Percentiles rank a stretch among this genome's conserved stretches.
Evolutionary conservation across 2,329 filamentous ascomycete genomes (phyloP).

Genomic region (Venturia nashicola): DNA sequence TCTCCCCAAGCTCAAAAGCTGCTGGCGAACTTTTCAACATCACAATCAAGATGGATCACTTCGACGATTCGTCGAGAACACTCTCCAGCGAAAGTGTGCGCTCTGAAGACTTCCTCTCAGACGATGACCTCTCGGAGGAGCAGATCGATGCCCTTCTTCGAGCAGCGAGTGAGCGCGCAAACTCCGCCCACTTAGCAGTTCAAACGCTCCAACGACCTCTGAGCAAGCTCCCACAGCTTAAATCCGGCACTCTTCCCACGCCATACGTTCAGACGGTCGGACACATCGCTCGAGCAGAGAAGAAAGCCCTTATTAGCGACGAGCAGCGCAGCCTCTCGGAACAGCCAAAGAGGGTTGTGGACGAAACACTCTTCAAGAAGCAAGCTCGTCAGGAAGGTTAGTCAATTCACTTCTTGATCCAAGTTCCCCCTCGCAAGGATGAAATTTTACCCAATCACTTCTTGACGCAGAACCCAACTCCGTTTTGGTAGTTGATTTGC

Average conservation of each 20-base stretch:
- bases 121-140: slow-evolving; percentile 6
- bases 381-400: slow-evolving; percentile 14
- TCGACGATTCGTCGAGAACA: slow-evolving; percentile 7
- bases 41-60: slow-evolving; percentile 1
- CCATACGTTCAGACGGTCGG: slow-evolving; percentile 3
- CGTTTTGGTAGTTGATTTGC: slow-evolving; percentile 72
- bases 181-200: background rate
- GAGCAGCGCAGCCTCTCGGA: slow-evolving; percentile 35
- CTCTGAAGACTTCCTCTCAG: slow-evolving; percentile 4
- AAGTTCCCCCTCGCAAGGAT: slow-evolving; percentile 11
- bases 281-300: slow-evolving; percentile 2
- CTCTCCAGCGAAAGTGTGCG: slow-evolving; percentile 5
- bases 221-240: slow-evolving; percentile 2
- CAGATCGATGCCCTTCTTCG: slow-evolving; percentile 8
- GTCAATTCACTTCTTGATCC: background rate
- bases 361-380: slow-evolving; percentile 36
- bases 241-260: slow-evolving; percentile 1
- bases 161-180: slow-evolving; percentile 4
- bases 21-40: background rate
- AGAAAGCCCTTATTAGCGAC: slow-evolving; percentile 1
- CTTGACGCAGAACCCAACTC: slow-evolving; percentile 64
- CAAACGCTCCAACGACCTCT: background rate
- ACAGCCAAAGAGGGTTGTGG: slow-evolving; percentile 40
- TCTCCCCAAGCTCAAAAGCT: background rate
- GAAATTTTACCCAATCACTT: slow-evolving; percentile 9